Base-by-base conservation (phyloP, 768 basidiomycete genomes). In the Chalciporus pseudorubinellus region DNA sequence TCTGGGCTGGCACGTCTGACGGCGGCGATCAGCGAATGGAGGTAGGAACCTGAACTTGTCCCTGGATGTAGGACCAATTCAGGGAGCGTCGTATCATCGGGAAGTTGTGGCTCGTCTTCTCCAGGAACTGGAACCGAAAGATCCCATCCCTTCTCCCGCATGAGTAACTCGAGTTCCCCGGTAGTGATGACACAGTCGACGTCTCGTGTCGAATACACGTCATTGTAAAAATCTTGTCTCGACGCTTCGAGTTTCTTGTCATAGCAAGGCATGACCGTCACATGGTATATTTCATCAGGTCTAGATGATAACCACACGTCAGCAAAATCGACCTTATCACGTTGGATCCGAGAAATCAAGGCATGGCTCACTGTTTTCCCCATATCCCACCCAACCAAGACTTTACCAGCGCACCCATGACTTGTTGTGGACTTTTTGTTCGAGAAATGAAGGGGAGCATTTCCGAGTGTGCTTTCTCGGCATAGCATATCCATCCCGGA, bases 181-280 rank as follows among this genome's bases (percentile, higher is more conserved):
- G 97, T 98, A 12, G 97, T 98, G 56, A 98, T 82, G 21, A 99
- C 97, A 65, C 95, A 97, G 70, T 98, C 97, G 40, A 98, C 92
- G 59, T 98, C 95, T 48, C 95, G 77, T 10, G 92, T 93, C 34
- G 85, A 77, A 69, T 92, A 87, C 2, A 80, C 59, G 8, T 87
- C 85, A 55, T 85, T 84, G 65, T 92, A 92, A 65, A 98, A 99
- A 64, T 99, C 95, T 42, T 85, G 81, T 22, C 97, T 81, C 9
- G 95, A 98, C 0, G 97, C 97, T 71, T 99, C 97, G 14, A 99
- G 83, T 66, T 99, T 99, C 73, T 98, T 98, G 78, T 99, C 97
- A 70, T 98, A 98, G 70, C 97, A 99, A 0, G 97, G 95, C 95
- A 98, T 98, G 45, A 98, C 94, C 0, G 92, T 81, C 47, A 98